A percentile compares a stretch with the other conserved stretches of the same genome.
phyloP scores from a whole-genome alignment of 257 asterid species.

The Anisodus tanguticus region DNA sequence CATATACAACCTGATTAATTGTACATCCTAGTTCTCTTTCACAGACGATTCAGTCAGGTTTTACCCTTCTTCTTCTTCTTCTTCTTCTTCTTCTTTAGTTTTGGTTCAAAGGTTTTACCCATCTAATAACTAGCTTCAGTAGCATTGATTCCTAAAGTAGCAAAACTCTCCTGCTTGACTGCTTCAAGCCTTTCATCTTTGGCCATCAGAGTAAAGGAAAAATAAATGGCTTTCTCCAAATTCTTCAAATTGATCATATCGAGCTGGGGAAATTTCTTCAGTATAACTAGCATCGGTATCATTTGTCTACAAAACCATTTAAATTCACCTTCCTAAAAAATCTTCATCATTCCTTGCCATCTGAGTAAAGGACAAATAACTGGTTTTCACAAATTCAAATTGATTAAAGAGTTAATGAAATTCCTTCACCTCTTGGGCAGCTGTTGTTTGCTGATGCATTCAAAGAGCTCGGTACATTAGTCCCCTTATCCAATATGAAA shows the following conservation, averaged over 20 bases:
- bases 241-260: conserved; percentile 18
- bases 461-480: not conserved
- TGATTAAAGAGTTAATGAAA: not conserved
- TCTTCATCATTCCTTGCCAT: not conserved
- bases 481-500: not conserved
- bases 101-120: no score
- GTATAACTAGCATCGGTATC: not conserved
- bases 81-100: no score
- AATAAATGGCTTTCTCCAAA: not conserved
- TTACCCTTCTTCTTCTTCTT: not conserved
- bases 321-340: not conserved
- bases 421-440: conserved; percentile 16
- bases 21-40: conserved; percentile 13
- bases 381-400: not conserved
- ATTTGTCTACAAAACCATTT: conserved; percentile 10
- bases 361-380: not conserved
- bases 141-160: not conserved
- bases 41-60: not conserved
- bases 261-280: not conserved
- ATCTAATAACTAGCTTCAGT: conserved; percentile 14
- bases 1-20: not conserved
- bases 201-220: not conserved
- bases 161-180: not conserved
- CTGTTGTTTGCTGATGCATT: not conserved
- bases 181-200: not conserved